Base-by-base conservation (phyloP, 2,329 filamentous ascomycete species). In the Arthrobotrys sphaeroides region DNA sequence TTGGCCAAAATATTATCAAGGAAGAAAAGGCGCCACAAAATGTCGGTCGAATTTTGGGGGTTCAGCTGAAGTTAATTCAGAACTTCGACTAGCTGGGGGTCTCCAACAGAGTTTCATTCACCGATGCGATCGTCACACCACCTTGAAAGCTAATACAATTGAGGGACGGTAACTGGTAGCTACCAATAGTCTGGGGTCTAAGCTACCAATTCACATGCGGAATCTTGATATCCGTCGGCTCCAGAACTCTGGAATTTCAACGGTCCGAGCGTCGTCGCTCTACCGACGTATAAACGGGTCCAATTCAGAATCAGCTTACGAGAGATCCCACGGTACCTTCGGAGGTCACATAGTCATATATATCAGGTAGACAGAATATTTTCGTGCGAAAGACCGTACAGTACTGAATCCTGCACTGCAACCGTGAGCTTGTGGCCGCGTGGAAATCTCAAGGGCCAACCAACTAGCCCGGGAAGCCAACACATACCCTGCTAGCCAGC, bases 121-220 rank as follows among this genome's bases (percentile, higher is more conserved):
- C n/a, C 47, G 18, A 38, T 55, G 24, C 31, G 51, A 55, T 55
- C 51, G 31, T 55, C 51, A 55, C 51, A 55, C 51, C 51, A 55
- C 51, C 18, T 38, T 13, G 28, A 33, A n/a, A 4, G 12, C 16
- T 49, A 16, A 28, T 49, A 49, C 45, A 9, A 49, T 16, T n/a
- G 10, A 9, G n/a, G n/a, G n/a, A n/a, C n/a, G n/a, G n/a, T n/a
- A n/a, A n/a, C n/a, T n/a, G n/a, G n/a, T n/a, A n/a, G n/a, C n/a
- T n/a, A n/a, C n/a, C n/a, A n/a, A n/a, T n/a, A n/a, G n/a, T n/a
- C n/a, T n/a, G n/a, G n/a, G n/a, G n/a, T n/a, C n/a, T n/a, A n/a
- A n/a, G n/a, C n/a, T n/a, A n/a, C n/a, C 20, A 6, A 13, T 53
- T 53, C 47, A 53, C 47, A 53, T 53, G 47, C 47, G 26, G 47